Percentiles rank a stretch among this genome's conserved stretches.
These are phyloP conservation scores for Endoconidiophora polonica DNA, from an alignment of 2,329 filamentous ascomycete species.

Conservation along the genomic window DNA sequence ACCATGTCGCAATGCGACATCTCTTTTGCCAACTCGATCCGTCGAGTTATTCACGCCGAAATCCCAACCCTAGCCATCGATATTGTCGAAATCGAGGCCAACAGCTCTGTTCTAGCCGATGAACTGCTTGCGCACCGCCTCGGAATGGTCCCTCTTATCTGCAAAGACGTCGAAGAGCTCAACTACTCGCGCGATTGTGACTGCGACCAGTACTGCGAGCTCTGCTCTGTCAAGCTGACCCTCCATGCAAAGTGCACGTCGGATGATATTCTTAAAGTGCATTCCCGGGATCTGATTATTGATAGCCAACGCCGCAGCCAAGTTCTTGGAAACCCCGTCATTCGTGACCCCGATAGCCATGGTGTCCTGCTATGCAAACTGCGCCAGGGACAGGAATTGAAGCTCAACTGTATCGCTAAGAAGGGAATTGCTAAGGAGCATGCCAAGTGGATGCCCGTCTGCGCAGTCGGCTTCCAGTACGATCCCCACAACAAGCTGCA, in stretches of 20 bases:
- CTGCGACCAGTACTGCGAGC: conserved; percentile 87
- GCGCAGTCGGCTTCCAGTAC: conserved; percentile 92
- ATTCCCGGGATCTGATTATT: conserved; percentile 73
- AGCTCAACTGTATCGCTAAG: conserved; percentile 84
- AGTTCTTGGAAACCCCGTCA: conserved; percentile 63
- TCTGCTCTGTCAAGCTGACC: conserved; percentile 71
- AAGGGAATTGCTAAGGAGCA: conserved; percentile 99
- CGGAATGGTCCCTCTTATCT: conserved; percentile 74
- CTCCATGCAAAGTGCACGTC: conserved; percentile 73
- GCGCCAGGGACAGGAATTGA: conserved; percentile 73
- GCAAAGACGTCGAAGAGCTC: conserved; percentile 66
- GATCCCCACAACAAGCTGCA: conserved; percentile 92
- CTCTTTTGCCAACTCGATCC: conserved; percentile 80
- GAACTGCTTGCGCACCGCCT: conserved; percentile 90
- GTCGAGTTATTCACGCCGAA: conserved; percentile 81
- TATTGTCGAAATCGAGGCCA: conserved; percentile 78
- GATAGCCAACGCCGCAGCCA: conserved; percentile 53
- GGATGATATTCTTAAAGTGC: conserved; percentile 84
- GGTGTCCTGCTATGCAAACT: conserved; percentile 84
- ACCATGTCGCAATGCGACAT: conserved; percentile 79
- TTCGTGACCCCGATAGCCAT: conserved; percentile 64
- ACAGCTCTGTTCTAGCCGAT: conserved; percentile 90
- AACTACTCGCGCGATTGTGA: conserved; percentile 88
- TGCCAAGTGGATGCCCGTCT: conserved; percentile 89
- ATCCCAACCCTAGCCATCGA: conserved; percentile 92